Evolutionary conservation across 306 rosid genomes (phyloP), one percentile per base, ranked within the genome.

Genomic region (Prinsepia uniflora): DNA sequence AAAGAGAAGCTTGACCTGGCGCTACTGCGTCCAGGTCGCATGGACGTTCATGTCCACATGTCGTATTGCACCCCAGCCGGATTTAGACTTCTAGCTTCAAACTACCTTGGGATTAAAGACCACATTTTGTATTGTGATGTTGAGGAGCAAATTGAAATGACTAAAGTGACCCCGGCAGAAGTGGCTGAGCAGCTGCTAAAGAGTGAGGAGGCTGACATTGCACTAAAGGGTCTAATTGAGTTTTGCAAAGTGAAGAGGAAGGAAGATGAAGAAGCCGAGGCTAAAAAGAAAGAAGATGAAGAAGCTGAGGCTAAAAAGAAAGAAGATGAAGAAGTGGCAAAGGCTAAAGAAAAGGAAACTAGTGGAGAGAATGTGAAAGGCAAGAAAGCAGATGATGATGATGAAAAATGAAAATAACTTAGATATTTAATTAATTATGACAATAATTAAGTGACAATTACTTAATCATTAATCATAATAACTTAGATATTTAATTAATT

Each of bases 11-110:
- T 85, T 6, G 89, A 85, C 41, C 47, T 68, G 34, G 84, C 86
- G 1, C 72, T 85, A 63, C 46, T 85, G 45, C 76, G 86, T 17
- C 89, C 84, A 0, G 84, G 89, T 50, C 69, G 86, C 41, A 85
- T 85, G 89, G 89, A 82, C 17, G 86, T 85, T 48, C 86, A 85
- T 43, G 63, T 81, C 65, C 86, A 76, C 70, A 69, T 85, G 89
- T 82, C 89, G 19, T 82, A 76, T 59, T 85, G 89, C 80, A 82
- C 77, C n/a, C 86, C 86, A 8, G 20, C 66, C 41, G 86, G 78
- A 0, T 82, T 82, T 30, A 52, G 67, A 39, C 46, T 71, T 10
- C 72, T 85, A 5, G 84, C 77, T 3, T 40, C 79, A 2, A 85
- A 63, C 56, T 85, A 77, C 72, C 75, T 82, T 7, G 84, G 86